Evolutionary conservation across 805 yeast species (phyloP).

Genomic region (Groenewaldozyma salmanticensis): DNA sequence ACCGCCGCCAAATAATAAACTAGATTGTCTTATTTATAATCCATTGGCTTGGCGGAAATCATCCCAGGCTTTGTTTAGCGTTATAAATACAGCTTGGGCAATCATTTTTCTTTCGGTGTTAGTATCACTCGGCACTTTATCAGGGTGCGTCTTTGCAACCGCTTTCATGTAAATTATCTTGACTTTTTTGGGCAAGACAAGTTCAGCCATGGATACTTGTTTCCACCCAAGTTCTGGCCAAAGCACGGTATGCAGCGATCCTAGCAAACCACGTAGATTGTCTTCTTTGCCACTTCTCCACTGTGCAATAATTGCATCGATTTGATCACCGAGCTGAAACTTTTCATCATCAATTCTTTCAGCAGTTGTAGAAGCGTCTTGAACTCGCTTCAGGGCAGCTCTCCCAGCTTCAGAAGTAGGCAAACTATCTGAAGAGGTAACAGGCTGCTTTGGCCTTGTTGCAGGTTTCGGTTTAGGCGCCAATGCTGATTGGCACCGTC

Average conservation of each 20-base stretch:
- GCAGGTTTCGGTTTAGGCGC: slow-evolving; percentile 24
- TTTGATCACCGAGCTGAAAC: slow-evolving; percentile 52
- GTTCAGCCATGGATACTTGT: slow-evolving; percentile 55
- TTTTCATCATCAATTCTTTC: slow-evolving; percentile 47
- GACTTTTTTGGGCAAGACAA: slow-evolving; percentile 83
- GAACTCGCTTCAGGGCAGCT: slow-evolving; percentile 45
- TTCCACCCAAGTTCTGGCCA: slow-evolving; percentile 64
- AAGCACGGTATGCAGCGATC: slow-evolving; percentile 57
- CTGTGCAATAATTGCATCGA: slow-evolving; percentile 39
- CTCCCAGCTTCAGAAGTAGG: slow-evolving; percentile 25
- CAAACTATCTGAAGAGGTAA: neutral
- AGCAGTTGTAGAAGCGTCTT: slow-evolving; percentile 36
- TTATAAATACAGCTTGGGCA: slow-evolving; percentile 79
- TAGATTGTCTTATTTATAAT: slow-evolving; percentile 27
- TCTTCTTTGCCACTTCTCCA: slow-evolving; percentile 77
- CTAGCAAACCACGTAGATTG: slow-evolving; percentile 67
- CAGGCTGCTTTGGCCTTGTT: slow-evolving; percentile 5
- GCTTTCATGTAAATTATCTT: slow-evolving; percentile 78
- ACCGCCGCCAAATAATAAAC: no score
- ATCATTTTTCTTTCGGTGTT: slow-evolving; percentile 66
- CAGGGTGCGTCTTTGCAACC: slow-evolving; percentile 72
- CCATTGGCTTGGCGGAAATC: slow-evolving; percentile 53
- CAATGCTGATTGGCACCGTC: slow-evolving; percentile 61
- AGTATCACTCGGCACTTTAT: slow-evolving; percentile 55
- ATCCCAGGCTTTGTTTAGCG: slow-evolving; percentile 87